These are phyloP conservation scores for Termitomyces sp. DNA, from an alignment of 768 basidiomycete species.

Conservation along the genomic window DNA sequence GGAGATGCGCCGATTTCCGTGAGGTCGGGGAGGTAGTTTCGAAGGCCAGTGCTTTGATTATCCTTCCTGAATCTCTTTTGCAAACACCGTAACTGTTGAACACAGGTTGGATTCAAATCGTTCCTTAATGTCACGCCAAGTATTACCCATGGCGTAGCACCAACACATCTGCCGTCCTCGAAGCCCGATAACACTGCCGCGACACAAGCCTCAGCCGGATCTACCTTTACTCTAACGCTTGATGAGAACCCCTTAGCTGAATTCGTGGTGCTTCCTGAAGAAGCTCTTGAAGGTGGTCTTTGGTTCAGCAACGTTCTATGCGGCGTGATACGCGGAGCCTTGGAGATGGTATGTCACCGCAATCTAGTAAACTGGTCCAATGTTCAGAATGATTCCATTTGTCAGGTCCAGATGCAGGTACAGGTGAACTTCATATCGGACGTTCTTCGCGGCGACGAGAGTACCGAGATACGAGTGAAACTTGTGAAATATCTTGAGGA, in stretches of 20 bases:
- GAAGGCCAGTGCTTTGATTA: conserved; percentile 54
- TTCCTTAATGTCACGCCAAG: conserved; percentile 91
- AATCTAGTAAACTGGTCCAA: background rate
- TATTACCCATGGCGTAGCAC: conserved; percentile 65
- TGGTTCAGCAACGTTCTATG: conserved; percentile 98
- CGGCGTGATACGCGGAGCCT: conserved; percentile 86
- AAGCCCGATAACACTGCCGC: conserved; percentile 38
- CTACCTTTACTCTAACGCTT: conserved; percentile 78
- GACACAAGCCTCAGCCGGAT: conserved; percentile 42
- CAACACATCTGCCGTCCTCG: conserved; percentile 47
- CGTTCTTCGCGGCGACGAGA: conserved; percentile 88
- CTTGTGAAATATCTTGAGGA: conserved; percentile 92
- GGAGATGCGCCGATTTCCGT: conserved; percentile 88
- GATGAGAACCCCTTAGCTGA: conserved; percentile 97
- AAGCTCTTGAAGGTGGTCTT: conserved; percentile 86
- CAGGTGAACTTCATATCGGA: conserved; percentile 88
- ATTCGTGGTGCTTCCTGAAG: conserved; percentile 95
- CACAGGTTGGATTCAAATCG: conserved; percentile 94
- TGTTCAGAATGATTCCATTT: conserved; percentile 2
- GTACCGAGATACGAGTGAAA: conserved; percentile 88
- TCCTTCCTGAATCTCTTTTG: background rate
- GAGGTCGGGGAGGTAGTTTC: conserved; percentile 95
- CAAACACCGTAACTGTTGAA: background rate
- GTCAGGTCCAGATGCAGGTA: conserved; percentile 93
- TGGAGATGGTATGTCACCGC: conserved; percentile 82